phyloP scores from a whole-genome alignment of 2,329 filamentous ascomycete genomes.

The Diaporthe batatas region DNA sequence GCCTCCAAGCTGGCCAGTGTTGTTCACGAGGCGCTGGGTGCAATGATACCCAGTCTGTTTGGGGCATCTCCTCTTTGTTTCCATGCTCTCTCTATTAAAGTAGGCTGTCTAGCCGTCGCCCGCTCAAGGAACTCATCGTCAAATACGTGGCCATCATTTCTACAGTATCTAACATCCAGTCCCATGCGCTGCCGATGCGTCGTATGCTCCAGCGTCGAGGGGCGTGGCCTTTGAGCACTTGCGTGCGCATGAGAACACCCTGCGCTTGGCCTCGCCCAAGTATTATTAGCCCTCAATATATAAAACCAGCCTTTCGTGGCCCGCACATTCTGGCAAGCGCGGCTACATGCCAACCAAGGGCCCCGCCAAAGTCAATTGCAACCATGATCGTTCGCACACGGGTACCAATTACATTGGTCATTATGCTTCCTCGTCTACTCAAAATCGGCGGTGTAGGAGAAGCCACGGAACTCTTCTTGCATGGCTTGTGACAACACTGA shows the following conservation, averaged over 20 bases:
- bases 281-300: constrained; percentile 33
- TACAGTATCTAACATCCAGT: constrained; percentile 39
- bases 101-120: constrained; percentile 33
- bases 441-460: constrained; percentile 96
- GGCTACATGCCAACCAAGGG: constrained; percentile 4
- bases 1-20: not conserved
- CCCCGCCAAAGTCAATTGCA: not conserved
- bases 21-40: constrained; percentile 1
- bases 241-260: constrained; percentile 17
- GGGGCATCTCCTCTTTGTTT: constrained; percentile 27
- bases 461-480: constrained; percentile 99
- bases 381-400: not conserved
- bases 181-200: constrained; percentile 22
- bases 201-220: constrained; percentile 13
- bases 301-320: constrained; percentile 21
- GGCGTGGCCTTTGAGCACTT: not conserved
- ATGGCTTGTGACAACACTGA: constrained; percentile 95
- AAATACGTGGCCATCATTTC: constrained; percentile 36
- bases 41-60: not conserved
- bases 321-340: constrained; percentile 10
- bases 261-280: constrained; percentile 17
- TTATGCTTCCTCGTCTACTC: constrained; percentile 62
- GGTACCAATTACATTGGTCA: not conserved
- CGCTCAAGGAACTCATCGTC: constrained; percentile 35
- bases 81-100: constrained; percentile 42